Percentiles rank a stretch among this genome's conserved stretches.
Evolutionary conservation across 495 filamentous ascomycete genomes (phyloP).

Genomic region (Filosporella fistucella): DNA sequence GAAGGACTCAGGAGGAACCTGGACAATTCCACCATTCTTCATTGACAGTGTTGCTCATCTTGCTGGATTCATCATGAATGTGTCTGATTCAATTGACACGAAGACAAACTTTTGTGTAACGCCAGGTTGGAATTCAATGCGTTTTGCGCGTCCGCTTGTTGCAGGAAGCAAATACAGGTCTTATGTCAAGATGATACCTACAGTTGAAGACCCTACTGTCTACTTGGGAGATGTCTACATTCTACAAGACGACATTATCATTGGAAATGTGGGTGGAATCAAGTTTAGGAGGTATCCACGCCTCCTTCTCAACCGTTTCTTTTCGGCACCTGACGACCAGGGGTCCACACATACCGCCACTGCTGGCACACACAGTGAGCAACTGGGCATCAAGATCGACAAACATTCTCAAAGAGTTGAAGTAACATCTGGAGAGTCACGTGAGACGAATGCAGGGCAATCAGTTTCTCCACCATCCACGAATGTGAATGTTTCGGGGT

Average conservation of each 20-base stretch:
- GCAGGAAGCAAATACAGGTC: constrained; percentile 59
- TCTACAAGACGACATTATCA: constrained; percentile 56
- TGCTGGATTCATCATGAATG: constrained; percentile 75
- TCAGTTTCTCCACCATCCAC: too few relatives aligned
- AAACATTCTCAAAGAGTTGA: too few relatives aligned
- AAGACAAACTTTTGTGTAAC: constrained; percentile 68
- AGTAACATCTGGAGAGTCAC: too few relatives aligned
- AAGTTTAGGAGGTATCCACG: constrained; percentile 62
- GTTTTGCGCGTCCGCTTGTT: constrained; percentile 60
- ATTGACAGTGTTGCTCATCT: constrained; percentile 64
- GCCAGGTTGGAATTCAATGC: constrained; percentile 70
- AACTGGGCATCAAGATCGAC: too few relatives aligned
- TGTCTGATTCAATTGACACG: constrained; percentile 63
- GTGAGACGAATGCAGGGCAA: too few relatives aligned
- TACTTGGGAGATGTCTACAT: constrained; percentile 56
- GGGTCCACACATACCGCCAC: too few relatives aligned
- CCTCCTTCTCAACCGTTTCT: constrained; percentile 55
- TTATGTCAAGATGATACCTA: constrained; percentile 61
- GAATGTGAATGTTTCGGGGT: too few relatives aligned
- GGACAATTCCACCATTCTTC: constrained; percentile 62
- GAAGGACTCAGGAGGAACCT: constrained; percentile 51
- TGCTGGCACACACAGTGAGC: too few relatives aligned
- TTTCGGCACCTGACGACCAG: constrained; percentile 55
- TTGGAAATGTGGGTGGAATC: constrained; percentile 44
- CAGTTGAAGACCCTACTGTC: constrained; percentile 35